Evolutionary conservation across 2,329 filamentous ascomycete species (phyloP).

Genomic region (Aspergillus fructus): DNA sequence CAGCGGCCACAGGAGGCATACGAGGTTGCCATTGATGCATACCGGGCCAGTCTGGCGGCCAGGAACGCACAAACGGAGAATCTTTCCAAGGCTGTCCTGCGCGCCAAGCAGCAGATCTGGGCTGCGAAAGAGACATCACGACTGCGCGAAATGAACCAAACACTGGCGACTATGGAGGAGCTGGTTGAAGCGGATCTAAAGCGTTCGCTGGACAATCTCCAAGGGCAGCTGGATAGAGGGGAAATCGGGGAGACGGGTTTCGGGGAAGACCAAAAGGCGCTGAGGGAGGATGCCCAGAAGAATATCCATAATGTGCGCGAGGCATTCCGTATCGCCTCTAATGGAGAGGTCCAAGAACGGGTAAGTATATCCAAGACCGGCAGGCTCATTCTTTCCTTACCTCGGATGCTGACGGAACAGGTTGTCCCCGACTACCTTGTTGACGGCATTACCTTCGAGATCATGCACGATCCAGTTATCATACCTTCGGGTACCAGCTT

Average conservation of each 20-base stretch:
- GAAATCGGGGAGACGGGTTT: slow-evolving; percentile 63
- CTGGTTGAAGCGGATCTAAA: slow-evolving; percentile 41
- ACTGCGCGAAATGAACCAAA: slow-evolving; percentile 47
- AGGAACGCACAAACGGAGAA: slow-evolving; percentile 67
- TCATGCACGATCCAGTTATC: slow-evolving; percentile 53
- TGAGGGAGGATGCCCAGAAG: slow-evolving; percentile 50
- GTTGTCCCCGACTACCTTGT: slow-evolving; percentile 50
- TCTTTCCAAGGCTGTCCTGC: slow-evolving; percentile 71
- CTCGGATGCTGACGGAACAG: slow-evolving; percentile 25
- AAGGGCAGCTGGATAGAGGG: slow-evolving; percentile 32
- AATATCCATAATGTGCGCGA: slow-evolving; percentile 48
- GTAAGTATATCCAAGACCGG: slow-evolving; percentile 29
- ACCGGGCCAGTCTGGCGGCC: slow-evolving; percentile 63
- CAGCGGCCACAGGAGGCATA: slow-evolving; percentile 72
- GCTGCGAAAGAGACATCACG: slow-evolving; percentile 63
- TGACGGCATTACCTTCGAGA: slow-evolving; percentile 50
- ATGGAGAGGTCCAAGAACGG: slow-evolving; percentile 44
- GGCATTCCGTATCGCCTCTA: slow-evolving; percentile 42
- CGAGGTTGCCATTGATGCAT: slow-evolving; percentile 67
- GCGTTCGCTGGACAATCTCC: slow-evolving; percentile 37
- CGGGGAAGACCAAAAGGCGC: slow-evolving; percentile 63
- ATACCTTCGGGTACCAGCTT: slow-evolving; percentile 83
- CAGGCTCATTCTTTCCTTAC: not conserved
- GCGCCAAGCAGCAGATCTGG: slow-evolving; percentile 85
- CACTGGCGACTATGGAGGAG: slow-evolving; percentile 40